Evolutionary conservation across 1,139 yeast genomes (phyloP).

Genomic region (Martiniozyma asiatica): DNA sequence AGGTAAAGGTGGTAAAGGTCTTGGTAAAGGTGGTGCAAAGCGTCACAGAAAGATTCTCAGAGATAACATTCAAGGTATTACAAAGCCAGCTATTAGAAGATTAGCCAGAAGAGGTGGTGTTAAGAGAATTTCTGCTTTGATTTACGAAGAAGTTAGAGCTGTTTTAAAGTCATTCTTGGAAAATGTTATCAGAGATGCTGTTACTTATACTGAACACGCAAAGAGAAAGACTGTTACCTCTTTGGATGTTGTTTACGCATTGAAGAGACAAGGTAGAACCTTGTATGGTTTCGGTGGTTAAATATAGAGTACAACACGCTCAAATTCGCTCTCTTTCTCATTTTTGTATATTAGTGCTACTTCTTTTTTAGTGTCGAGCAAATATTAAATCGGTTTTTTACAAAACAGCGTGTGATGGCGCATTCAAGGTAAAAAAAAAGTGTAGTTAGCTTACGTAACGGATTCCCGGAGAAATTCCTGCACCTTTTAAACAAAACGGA

Average conservation of each 20-base stretch:
- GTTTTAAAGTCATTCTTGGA: constrained; percentile 94
- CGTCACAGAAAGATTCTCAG: constrained; percentile 99
- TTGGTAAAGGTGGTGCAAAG: constrained; percentile 99
- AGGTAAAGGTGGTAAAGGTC: constrained; percentile 99
- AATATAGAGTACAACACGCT: constrained; percentile 3
- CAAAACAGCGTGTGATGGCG: too few relatives aligned
- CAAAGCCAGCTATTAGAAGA: constrained; percentile 99
- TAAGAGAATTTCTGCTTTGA: constrained; percentile 97
- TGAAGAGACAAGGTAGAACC: constrained; percentile 99
- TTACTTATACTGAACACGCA: constrained; percentile 98
- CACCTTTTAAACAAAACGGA: too few relatives aligned
- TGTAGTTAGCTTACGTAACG: too few relatives aligned
- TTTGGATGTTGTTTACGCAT: constrained; percentile 96
- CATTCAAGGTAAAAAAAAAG: too few relatives aligned
- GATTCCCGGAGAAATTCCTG: too few relatives aligned
- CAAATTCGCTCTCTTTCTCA: too few relatives aligned
- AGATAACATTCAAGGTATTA: constrained; percentile 99
- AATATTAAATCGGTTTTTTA: too few relatives aligned
- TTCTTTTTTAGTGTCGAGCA: too few relatives aligned
- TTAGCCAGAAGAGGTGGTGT: constrained; percentile 99
- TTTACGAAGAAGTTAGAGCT: constrained; percentile 97
- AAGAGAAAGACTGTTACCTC: constrained; percentile 99
- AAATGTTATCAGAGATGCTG: constrained; percentile 97
- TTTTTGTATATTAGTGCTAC: too few relatives aligned
- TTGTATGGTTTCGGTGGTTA: constrained; percentile 99